These are phyloP conservation scores for Coffea eugenioides DNA, from an alignment of 257 asterid genomes.

Conservation along the genomic window DNA sequence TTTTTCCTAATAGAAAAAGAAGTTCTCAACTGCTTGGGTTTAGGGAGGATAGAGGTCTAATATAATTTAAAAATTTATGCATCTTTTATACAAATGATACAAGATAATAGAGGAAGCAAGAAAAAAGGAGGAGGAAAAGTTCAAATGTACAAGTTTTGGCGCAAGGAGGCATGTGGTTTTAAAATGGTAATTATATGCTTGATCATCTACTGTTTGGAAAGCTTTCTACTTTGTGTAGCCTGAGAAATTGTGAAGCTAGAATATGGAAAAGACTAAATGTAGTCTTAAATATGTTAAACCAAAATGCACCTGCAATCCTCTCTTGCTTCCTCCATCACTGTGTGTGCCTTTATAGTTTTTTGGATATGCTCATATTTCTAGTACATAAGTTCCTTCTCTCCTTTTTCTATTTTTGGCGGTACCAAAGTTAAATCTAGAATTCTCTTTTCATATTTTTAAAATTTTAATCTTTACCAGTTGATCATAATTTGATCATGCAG, in stretches of 20 bases:
- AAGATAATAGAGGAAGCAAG: neutral
- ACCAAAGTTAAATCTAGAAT: neutral
- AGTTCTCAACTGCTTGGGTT: neutral
- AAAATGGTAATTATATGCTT: neutral
- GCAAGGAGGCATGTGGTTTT: neutral
- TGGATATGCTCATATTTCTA: neutral
- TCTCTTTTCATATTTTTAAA: neutral
- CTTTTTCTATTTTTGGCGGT: neutral
- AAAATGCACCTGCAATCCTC: neutral
- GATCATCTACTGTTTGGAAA: neutral
- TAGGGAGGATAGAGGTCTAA: neutral
- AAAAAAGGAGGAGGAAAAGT: neutral
- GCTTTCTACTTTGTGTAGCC: too few relatives aligned
- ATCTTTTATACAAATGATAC: neutral
- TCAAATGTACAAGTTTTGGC: neutral
- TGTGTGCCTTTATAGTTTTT: neutral
- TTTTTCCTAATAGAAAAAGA: neutral
- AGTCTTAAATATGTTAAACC: neutral
- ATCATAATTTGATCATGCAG: slow-evolving; percentile 44
- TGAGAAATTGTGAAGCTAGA: neutral
- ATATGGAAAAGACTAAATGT: neutral
- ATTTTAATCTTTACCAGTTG: slow-evolving; percentile 3
- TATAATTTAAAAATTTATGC: neutral
- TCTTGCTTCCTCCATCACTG: neutral
- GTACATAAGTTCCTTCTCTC: neutral